phyloP scores from a whole-genome alignment of 169 alveolate species.

The Plasmodium malariae region DNA sequence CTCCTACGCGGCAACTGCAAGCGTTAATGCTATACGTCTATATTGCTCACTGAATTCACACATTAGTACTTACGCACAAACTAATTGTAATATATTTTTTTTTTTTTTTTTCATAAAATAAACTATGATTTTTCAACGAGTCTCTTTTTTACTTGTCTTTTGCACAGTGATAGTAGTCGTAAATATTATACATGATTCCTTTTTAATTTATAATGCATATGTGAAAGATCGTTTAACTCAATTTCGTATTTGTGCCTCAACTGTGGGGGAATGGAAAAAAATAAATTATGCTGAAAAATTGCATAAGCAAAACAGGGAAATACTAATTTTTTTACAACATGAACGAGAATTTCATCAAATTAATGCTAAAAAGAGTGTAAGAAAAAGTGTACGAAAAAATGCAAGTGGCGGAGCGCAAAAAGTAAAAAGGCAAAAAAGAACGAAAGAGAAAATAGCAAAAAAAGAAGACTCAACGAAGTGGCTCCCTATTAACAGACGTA shows the following conservation, averaged over 20 bases:
- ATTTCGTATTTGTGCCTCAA: conserved; percentile 11
- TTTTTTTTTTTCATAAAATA: not conserved
- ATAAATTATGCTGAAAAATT: not conserved
- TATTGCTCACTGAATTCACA: not conserved
- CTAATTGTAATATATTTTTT: not conserved
- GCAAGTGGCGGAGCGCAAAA: not conserved
- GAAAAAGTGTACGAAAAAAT: not conserved
- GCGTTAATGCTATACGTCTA: not conserved
- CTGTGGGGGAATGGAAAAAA: not conserved
- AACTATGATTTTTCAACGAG: conserved; percentile 31
- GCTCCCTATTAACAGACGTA: not conserved
- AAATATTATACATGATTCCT: conserved; percentile 22
- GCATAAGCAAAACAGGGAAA: conserved; percentile 9
- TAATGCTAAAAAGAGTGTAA: not conserved
- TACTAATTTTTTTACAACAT: conserved; percentile 25
- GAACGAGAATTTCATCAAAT: not conserved
- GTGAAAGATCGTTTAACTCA: not conserved
- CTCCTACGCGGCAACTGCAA: too few species aligned
- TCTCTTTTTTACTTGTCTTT: not conserved
- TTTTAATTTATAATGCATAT: conserved; percentile 10
- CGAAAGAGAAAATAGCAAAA: not conserved
- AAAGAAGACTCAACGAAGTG: not conserved
- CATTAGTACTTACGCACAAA: not conserved
- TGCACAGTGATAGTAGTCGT: conserved; percentile 6
- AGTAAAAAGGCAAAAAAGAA: not conserved